Base-by-base conservation (phyloP, 495 filamentous ascomycete genomes). In the Podospora conica region DNA sequence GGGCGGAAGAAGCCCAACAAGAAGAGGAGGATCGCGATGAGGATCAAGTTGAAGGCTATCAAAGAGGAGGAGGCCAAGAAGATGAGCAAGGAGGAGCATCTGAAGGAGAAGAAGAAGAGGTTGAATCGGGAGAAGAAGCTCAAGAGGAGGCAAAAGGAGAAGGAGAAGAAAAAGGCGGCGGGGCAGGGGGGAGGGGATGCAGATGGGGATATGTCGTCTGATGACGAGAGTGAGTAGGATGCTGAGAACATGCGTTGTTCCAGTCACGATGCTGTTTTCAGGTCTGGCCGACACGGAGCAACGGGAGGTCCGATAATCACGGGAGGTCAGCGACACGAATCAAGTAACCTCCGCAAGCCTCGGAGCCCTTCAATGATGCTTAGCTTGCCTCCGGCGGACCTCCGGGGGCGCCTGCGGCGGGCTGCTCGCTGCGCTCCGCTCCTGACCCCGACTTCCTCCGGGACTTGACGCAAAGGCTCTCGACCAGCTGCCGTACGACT, bases 51-150 rank as follows among this genome's bases (percentile, higher is more conserved):
- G 55, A 74, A 74, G 67, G 60, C 64, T 58, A 64, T 73, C 62
- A 68, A 70, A 64, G 64, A 69, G 61, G 70, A 48, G 65, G 68
- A 69, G 68, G 69, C 67, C 15, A 55, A 67, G 9, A 73, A 76
- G 56, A 70, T 73, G 65, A 69, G 64, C n/a, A 84, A 81, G 71
- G 82, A 83, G 69, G 77, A 83, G 66, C 76, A 79, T 54, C 56
- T 84, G 24, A 78, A 77, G 68, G 83, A 83, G 64, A 85, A 85
- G 77, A 82, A 82, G 75, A 82, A 82, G 72, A 69, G 81, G 57
- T 66, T 83, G 58, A 85, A 85, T 65, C 70, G 80, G 65, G 77
- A 80, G 73, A 83, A 78, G 73, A 83, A 85, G 71, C 66, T 84
- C 18, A 84, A 81, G 75, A 76, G 80, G 67, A 76, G 78, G 69